Percentiles rank a stretch among this genome's conserved stretches.
phyloP scores from a whole-genome alignment of 148 eudicot genomes.

The Beta vulgaris region DNA sequence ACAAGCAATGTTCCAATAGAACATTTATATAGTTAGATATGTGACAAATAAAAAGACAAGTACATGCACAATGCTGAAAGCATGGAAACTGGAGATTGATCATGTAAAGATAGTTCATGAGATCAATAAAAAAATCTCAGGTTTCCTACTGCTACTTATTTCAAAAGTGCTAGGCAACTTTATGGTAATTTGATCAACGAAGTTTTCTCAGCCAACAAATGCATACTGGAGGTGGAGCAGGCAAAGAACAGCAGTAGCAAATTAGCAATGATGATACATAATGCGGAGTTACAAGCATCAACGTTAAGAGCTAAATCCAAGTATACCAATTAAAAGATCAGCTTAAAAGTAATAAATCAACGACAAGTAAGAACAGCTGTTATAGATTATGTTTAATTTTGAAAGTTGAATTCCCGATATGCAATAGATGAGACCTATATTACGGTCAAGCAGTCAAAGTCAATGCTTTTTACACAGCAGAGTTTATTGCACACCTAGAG shows the following conservation, averaged over 20 bases:
- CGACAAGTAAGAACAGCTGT: not conserved
- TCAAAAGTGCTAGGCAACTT: not conserved
- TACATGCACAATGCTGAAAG: not conserved
- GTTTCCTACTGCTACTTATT: not conserved
- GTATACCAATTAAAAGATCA: not conserved
- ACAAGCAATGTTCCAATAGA: not conserved
- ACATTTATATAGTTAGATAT: not conserved
- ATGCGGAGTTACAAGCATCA: not conserved
- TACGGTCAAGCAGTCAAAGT: conserved; percentile 3
- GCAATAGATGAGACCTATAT: not conserved
- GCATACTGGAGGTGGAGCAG: not conserved
- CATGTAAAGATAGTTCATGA: not conserved
- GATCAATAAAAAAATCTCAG: not conserved
- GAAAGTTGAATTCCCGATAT: not conserved
- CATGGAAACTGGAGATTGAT: not conserved
- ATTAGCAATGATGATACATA: not conserved
- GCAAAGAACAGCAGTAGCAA: not conserved
- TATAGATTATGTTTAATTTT: not conserved
- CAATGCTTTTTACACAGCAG: not conserved
- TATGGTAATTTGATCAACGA: not conserved
- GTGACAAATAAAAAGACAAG: not conserved
- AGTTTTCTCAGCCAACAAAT: not conserved
- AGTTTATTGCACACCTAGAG: not conserved
- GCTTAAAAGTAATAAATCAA: not conserved
- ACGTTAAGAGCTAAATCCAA: not conserved